Percentiles rank a stretch among this genome's conserved stretches.
These are phyloP conservation scores for Lipomyces kockii DNA, from an alignment of 805 yeast species.

Conservation along the genomic window DNA sequence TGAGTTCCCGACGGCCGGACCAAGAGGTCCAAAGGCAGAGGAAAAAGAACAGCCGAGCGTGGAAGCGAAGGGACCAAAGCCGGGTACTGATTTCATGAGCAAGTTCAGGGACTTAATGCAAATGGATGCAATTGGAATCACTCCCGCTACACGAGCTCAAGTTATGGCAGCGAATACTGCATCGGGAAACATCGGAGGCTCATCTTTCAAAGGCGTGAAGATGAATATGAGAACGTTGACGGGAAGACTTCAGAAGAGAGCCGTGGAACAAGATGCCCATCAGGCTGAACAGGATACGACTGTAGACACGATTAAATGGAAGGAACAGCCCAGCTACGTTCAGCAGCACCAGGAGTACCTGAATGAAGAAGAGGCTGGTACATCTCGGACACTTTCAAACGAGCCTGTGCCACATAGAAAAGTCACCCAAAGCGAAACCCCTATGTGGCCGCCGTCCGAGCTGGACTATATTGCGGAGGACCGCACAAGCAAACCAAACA, in stretches of 20 bases:
- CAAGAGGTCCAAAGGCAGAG: not conserved
- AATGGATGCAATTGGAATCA: slow-evolving; percentile 31
- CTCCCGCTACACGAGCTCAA: slow-evolving; percentile 21
- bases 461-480: too few species aligned
- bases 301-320: not conserved
- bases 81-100: slow-evolving; percentile 2
- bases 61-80: not conserved
- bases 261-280: not conserved
- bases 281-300: not conserved
- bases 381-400: not conserved
- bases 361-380: not conserved
- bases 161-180: not conserved
- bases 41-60: not conserved
- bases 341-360: not conserved
- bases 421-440: not conserved
- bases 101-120: slow-evolving; percentile 29
- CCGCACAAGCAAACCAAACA: too few species aligned
- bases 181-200: not conserved
- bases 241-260: slow-evolving; percentile 7
- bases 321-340: not conserved
- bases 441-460: not conserved
- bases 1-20: not conserved
- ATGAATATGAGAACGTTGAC: slow-evolving; percentile 10
- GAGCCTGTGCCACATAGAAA: not conserved
- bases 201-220: not conserved